Evolutionary conservation across 306 rosid genomes (phyloP).

Genomic region (Psophocarpus tetragonolobus): DNA sequence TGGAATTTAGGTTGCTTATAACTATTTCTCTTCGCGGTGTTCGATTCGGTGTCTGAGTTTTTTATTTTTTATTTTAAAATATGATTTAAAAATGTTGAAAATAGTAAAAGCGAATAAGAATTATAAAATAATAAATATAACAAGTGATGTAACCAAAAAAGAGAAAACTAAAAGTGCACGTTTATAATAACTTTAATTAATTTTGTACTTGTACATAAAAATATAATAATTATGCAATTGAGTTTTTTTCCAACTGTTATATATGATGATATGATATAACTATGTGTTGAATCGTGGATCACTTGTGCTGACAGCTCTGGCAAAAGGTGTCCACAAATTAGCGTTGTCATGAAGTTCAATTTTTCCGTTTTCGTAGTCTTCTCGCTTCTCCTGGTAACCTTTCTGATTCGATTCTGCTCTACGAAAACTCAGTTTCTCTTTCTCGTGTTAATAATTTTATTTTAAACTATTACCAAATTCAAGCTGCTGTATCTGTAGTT

Average conservation of each 20-base stretch:
- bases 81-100: no score
- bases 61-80: no score
- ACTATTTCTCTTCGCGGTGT: no score
- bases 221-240: no score
- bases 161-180: background rate
- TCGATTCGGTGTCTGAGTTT: no score
- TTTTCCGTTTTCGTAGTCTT: conserved; percentile 35
- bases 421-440: background rate
- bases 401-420: background rate
- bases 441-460: background rate
- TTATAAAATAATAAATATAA: no score
- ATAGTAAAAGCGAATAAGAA: no score
- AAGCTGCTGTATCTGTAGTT: background rate
- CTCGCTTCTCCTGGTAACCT: conserved; percentile 59
- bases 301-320: conserved; percentile 17
- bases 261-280: conserved; percentile 4
- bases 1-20: background rate
- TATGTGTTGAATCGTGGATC: background rate
- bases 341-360: conserved; percentile 48
- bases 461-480: background rate
- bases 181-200: background rate
- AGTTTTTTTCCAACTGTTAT: background rate
- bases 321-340: background rate
- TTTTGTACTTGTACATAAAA: background rate
- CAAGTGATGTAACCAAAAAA: no score